These are phyloP conservation scores for Solanum tarapatanum DNA, from an alignment of 257 asterid genomes.

Conservation along the genomic window DNA sequence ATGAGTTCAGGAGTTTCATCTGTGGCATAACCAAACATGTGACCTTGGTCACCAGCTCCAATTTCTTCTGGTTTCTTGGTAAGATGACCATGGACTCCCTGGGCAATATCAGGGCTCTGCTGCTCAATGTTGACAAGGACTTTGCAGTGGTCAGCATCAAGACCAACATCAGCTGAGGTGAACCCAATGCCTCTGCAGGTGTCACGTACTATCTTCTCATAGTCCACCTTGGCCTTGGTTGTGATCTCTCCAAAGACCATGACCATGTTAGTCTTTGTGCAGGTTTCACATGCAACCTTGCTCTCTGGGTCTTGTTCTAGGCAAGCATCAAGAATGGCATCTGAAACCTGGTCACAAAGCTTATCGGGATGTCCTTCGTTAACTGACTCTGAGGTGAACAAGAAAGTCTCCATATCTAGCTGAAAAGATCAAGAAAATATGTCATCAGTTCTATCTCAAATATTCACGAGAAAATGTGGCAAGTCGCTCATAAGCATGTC, in stretches of 20 bases:
- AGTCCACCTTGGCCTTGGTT: constrained; percentile 46
- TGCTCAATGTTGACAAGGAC: constrained; percentile 58
- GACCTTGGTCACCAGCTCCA: constrained; percentile 77
- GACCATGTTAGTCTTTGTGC: constrained; percentile 53
- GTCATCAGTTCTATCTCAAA: background rate
- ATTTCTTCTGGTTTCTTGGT: constrained; percentile 65
- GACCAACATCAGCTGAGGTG: constrained; percentile 52
- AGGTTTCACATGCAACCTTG: constrained; percentile 65
- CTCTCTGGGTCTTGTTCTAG: constrained; percentile 62
- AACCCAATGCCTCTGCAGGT: constrained; percentile 64
- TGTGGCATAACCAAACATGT: constrained; percentile 72
- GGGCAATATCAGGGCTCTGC: constrained; percentile 67
- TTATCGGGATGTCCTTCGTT: constrained; percentile 70
- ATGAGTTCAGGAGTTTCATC: constrained; percentile 70
- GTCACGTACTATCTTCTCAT: constrained; percentile 59
- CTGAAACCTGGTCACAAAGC: constrained; percentile 66
- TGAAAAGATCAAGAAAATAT: constrained; percentile 8
- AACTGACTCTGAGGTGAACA: constrained; percentile 57
- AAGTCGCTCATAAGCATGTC: background rate
- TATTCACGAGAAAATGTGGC: background rate
- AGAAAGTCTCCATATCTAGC: constrained; percentile 34
- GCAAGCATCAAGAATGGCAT: constrained; percentile 62
- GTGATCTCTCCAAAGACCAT: constrained; percentile 70
- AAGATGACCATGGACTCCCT: constrained; percentile 60
- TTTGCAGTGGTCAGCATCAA: constrained; percentile 61